A percentile compares a stretch with the other conserved stretches of the same genome.
phyloP scores from a whole-genome alignment of 352 stramenopile genomes.

The Pythium vanterpoolii region DNA sequence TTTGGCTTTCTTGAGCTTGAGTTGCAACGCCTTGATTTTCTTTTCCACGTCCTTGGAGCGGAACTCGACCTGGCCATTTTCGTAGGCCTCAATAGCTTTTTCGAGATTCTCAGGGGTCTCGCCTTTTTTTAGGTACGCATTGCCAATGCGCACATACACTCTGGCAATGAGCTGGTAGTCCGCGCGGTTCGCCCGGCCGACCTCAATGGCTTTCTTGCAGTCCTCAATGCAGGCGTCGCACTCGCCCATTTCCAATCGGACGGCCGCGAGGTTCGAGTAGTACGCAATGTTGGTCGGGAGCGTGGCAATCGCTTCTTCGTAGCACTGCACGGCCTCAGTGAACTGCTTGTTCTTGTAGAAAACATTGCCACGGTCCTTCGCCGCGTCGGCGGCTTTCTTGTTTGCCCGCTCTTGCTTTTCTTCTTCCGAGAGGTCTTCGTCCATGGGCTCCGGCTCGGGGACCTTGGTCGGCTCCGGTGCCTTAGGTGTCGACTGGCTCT shows the following conservation, averaged over 20 bases:
- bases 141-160: slow-evolving; percentile 94
- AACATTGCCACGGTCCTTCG: slow-evolving; percentile 95
- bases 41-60: slow-evolving; percentile 92
- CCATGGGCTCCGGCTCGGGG: slow-evolving; percentile 65
- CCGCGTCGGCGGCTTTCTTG: slow-evolving; percentile 78
- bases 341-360: slow-evolving; percentile 99
- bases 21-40: slow-evolving; percentile 94
- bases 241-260: slow-evolving; percentile 96
- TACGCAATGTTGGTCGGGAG: slow-evolving; percentile 97
- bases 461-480: slow-evolving; percentile 28
- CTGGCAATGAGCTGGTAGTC: slow-evolving; percentile 97
- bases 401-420: slow-evolving; percentile 54
- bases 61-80: slow-evolving; percentile 86
- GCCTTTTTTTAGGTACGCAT: slow-evolving; percentile 95
- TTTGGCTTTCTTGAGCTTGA: slow-evolving; percentile 95
- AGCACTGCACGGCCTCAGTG: slow-evolving; percentile 90
- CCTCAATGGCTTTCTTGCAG: slow-evolving; percentile 95
- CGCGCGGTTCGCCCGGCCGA: slow-evolving; percentile 93
- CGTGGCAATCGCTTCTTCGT: slow-evolving; percentile 95
- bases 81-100: slow-evolving; percentile 84
- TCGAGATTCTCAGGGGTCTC: slow-evolving; percentile 85
- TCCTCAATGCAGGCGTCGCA: slow-evolving; percentile 92
- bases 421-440: slow-evolving; percentile 86
- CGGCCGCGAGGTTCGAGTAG: slow-evolving; percentile 96
- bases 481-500: slow-evolving; percentile 23